These are phyloP conservation scores for Anthracocystis walkeri DNA, from an alignment of 1,284 basidiomycete genomes.

Conservation along the genomic window DNA sequence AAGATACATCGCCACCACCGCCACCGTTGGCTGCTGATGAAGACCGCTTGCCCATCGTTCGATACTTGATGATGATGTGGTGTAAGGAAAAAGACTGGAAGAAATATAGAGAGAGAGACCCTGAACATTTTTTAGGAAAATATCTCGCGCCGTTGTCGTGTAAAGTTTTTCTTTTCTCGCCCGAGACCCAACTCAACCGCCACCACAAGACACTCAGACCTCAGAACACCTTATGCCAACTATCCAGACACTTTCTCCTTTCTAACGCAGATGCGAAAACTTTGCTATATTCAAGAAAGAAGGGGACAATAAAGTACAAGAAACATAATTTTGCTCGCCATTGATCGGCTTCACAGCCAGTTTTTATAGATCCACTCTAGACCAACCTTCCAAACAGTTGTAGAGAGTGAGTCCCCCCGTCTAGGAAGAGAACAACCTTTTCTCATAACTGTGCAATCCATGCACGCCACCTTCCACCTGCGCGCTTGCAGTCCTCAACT, in stretches of 20 bases:
- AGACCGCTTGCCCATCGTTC: conserved; percentile 18
- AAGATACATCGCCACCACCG: too few relatives aligned
- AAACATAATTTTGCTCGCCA: background rate
- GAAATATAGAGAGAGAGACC: conserved; percentile 1
- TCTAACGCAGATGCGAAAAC: background rate
- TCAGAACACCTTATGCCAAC: background rate
- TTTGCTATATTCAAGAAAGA: background rate
- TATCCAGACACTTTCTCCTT: background rate
- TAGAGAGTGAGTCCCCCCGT: too few relatives aligned
- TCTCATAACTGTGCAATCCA: conserved; percentile 76
- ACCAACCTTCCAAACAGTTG: too few relatives aligned
- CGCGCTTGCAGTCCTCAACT: conserved; percentile 92
- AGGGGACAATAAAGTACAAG: background rate
- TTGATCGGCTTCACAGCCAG: background rate
- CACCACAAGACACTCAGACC: background rate
- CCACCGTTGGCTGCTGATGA: background rate
- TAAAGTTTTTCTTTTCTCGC: conserved; percentile 6
- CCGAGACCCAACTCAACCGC: background rate
- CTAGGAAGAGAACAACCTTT: conserved; percentile 73
- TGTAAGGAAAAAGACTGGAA: background rate
- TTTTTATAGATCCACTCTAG: too few relatives aligned
- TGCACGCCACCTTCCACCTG: conserved; percentile 97
- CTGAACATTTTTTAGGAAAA: background rate
- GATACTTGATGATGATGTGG: background rate
- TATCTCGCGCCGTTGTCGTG: background rate